These are phyloP conservation scores for grape (Vitis vinifera) DNA, from an alignment of 164 flowering plant species.

Conservation along the genomic window DNA sequence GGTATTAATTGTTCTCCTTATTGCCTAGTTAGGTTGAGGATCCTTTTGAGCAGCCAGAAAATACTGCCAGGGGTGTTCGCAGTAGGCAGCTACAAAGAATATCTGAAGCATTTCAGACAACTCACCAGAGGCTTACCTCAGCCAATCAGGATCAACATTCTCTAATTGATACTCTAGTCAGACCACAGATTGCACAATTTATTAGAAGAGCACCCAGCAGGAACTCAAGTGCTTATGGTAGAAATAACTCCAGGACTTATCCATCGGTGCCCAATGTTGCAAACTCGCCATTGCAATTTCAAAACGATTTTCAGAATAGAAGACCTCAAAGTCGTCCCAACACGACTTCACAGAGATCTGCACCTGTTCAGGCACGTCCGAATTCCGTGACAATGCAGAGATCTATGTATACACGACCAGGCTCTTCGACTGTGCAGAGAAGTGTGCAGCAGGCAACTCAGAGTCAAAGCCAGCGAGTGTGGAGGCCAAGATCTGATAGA, in stretches of 20 bases:
- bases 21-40: slow-evolving; percentile 65
- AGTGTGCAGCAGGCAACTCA: not conserved
- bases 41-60: slow-evolving; percentile 83
- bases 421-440: not conserved
- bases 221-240: not conserved
- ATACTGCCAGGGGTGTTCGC: slow-evolving; percentile 71
- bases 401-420: too few species aligned
- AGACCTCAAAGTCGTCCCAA: slow-evolving; percentile 13
- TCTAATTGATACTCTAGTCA: slow-evolving; percentile 35
- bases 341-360: not conserved
- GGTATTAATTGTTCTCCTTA: not conserved
- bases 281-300: slow-evolving; percentile 10
- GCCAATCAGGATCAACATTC: slow-evolving; percentile 20
- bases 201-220: slow-evolving; percentile 8
- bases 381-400: too few species aligned
- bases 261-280: not conserved
- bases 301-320: slow-evolving; percentile 13
- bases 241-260: not conserved
- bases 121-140: slow-evolving; percentile 29
- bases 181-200: slow-evolving; percentile 30
- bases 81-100: slow-evolving; percentile 43
- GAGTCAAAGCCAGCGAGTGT: slow-evolving; percentile 22
- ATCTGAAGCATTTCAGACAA: slow-evolving; percentile 39
- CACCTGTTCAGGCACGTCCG: not conserved
- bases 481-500: slow-evolving; percentile 35